Base-by-base conservation (phyloP, 2,329 filamentous ascomycete species). In the Cryphonectria naterciae region DNA sequence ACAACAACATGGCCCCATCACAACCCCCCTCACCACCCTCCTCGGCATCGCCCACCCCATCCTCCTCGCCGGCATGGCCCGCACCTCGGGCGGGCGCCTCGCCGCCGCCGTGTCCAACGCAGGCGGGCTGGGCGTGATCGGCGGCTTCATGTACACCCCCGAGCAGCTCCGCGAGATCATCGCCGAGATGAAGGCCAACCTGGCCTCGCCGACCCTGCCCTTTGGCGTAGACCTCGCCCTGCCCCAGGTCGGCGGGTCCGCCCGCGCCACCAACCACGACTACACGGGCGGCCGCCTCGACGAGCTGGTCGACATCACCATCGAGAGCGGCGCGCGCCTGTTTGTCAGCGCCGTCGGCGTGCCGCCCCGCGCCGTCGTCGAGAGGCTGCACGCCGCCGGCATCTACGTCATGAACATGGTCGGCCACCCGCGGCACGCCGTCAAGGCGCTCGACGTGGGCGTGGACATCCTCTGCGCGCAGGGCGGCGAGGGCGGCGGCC, bases 351-450 rank as follows among this genome's bases (percentile, higher is more conserved):
- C 95, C 1, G 94, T 98, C 0, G 95, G 95, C 11, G 92, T 98
- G 32, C 95, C 95, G 22, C 93, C 95, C 0, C 83, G 84, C 62
- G 81, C 84, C 70, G 89, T 95, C 5, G 92, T 98, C 70, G 89
- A 93, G 75, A 84, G 89, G 62, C 85, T 98, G 61, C 95, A 98
- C 78, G 85, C 86, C 11, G 91, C 92, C 0, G 93, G 92, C 0
- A 92, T 98, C 56, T 79, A 97, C 71, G 86, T 98, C 49, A 98
- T 98, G 94, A 98, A 98, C 80, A 98, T 98, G 95, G 94, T 98
- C 28, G 95, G 95, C 0, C 93, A 95, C 76, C 95, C 95, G 1
- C 94, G 92, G 79, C 95, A 98, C 80, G 95, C 95, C 0, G 88
- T 91, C 79, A 98, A 98, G 83, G 95, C 95, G 2, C 84, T 98